These are phyloP conservation scores for Petrea volubilis DNA, from an alignment of 257 asterid genomes.

Conservation along the genomic window DNA sequence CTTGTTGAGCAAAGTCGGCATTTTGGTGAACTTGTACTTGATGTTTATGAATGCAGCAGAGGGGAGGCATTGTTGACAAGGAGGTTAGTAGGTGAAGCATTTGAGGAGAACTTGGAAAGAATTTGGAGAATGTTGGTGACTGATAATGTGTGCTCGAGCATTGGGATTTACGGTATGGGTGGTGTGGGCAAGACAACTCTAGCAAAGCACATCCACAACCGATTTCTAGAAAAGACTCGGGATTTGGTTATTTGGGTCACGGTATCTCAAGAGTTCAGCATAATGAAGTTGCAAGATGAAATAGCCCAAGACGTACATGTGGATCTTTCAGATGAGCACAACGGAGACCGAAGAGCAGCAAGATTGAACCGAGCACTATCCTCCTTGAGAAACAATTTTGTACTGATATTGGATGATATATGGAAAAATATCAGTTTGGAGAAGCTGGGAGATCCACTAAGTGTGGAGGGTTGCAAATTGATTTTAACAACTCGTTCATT, in stretches of 20 bases:
- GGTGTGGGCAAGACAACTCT: constrained; percentile 29
- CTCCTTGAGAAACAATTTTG: neutral
- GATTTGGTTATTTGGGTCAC: constrained; percentile 24
- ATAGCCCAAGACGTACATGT: neutral
- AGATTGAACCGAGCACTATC: neutral
- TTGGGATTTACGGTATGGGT: constrained; percentile 27
- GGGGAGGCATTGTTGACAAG: constrained; percentile 15
- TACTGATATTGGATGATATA: neutral
- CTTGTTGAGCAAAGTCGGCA: constrained; percentile 4
- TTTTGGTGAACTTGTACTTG: neutral
- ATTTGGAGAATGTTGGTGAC: constrained; percentile 13
- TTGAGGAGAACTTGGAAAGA: neutral
- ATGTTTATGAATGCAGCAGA: neutral
- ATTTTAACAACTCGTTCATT: constrained; percentile 16
- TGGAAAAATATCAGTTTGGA: neutral
- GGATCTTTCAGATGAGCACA: neutral
- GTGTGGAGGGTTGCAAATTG: neutral
- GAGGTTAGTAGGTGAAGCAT: constrained; percentile 11
- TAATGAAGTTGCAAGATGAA: constrained; percentile 2
- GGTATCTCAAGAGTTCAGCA: constrained; percentile 7
- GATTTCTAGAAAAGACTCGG: neutral
- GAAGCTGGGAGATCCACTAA: neutral
- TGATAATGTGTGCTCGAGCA: constrained; percentile 10
- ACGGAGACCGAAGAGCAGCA: constrained; percentile 17
- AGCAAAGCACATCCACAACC: constrained; percentile 5